Evolutionary conservation across 306 rosid species (phyloP), one percentile per base, ranked within the genome.

Genomic region (Vicia sativa): DNA sequence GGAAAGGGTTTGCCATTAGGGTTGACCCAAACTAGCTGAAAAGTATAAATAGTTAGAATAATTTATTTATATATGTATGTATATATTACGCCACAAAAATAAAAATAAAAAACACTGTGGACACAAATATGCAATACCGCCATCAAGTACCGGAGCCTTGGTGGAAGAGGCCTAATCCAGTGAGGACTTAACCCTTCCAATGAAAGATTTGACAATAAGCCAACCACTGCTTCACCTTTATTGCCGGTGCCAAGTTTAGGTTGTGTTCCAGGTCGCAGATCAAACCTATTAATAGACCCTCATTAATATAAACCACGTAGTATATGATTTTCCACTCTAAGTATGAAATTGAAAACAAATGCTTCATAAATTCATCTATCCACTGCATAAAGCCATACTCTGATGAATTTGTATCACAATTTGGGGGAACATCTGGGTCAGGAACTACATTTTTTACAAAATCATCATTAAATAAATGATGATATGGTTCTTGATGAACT

Each of bases 1-100:
- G 96, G 71, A 81, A 65, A 31, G 61, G 65, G 62, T 70, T 79
- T 62, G 14, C 71, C 97, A 26, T 83, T 86, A 35, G 90, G 88
- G 80, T 88, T 95, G 83, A 95, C 89, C 99, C 99, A 95, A 68
- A 91, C 96, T n/a, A 95, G 87, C 99, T 95, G 96, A 73, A 81
- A 58, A 37, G 67, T 13, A 78, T 79, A 76, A 82, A 73, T 72
- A 65, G 65, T 55, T 48, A 71, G 71, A 57, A 72, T 26, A 21
- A 34, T 7, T 34, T 34, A 34, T 34, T 34, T 34, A 34, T 7
- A 34, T 34, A 34, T 34, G 38, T 7, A 31, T 6, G 35, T 31
- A 34, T 31, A 31, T 34, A 76, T 49, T 42, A 79, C 46, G 26
- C 80, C 50, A 58, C 48, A 71, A 14, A 44, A 48, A 57, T 12